Evolutionary conservation across 768 basidiomycete species (phyloP).

Genomic region (Sarcodon sp.): DNA sequence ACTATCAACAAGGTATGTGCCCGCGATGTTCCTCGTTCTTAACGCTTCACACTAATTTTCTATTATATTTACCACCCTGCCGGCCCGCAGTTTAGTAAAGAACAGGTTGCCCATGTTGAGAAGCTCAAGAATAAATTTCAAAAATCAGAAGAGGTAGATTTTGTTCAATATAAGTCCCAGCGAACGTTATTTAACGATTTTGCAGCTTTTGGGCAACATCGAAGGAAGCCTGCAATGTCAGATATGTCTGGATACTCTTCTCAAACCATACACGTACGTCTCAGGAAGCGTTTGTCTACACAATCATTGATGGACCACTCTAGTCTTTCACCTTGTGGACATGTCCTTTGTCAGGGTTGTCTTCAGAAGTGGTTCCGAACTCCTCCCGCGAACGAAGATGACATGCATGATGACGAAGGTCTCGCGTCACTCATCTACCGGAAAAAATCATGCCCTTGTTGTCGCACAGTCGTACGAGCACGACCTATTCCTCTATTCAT

Average conservation of each 20-base stretch:
- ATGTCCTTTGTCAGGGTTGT: slow-evolving; percentile 61
- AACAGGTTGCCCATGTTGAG: slow-evolving; percentile 36
- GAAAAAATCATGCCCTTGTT: slow-evolving; percentile 62
- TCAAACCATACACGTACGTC: slow-evolving; percentile 56
- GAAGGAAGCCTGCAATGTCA: slow-evolving; percentile 58
- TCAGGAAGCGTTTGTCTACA: background rate
- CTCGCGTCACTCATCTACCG: slow-evolving; percentile 38
- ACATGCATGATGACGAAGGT: slow-evolving; percentile 28
- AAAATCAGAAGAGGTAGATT: slow-evolving; percentile 44
- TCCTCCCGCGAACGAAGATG: slow-evolving; percentile 37
- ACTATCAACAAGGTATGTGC: slow-evolving; percentile 9
- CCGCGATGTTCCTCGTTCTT: background rate
- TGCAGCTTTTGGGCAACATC: slow-evolving; percentile 38
- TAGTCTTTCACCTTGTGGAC: slow-evolving; percentile 67
- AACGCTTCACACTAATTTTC: background rate
- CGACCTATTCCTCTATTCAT: slow-evolving; percentile 61
- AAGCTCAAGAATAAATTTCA: slow-evolving; percentile 37
- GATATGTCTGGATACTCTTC: slow-evolving; percentile 62
- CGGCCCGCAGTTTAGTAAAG: slow-evolving; percentile 8
- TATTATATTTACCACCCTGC: background rate
- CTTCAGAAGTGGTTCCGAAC: slow-evolving; percentile 71
- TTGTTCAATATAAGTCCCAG: background rate
- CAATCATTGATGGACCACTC: slow-evolving; percentile 4
- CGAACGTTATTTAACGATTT: background rate
- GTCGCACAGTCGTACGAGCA: slow-evolving; percentile 40